phyloP scores from a whole-genome alignment of 2,329 filamentous ascomycete genomes.

The Aspergillus latus region DNA sequence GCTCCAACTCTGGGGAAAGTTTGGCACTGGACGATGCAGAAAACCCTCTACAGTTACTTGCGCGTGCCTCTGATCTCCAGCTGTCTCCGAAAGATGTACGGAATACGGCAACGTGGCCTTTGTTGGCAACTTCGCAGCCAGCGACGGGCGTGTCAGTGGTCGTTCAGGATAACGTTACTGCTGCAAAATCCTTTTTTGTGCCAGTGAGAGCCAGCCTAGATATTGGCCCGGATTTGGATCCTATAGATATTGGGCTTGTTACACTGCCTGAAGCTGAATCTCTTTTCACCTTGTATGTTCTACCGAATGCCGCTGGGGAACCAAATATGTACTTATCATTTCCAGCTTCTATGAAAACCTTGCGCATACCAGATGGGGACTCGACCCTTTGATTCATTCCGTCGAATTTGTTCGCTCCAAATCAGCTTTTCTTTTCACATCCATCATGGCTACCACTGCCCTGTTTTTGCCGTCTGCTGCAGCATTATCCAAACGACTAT shows the following conservation, averaged over 20 bases:
- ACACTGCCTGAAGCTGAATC: constrained; percentile 64
- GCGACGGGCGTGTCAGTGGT: constrained; percentile 33
- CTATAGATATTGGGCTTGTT: constrained; percentile 68
- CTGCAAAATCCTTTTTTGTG: constrained; percentile 65
- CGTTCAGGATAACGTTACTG: constrained; percentile 10
- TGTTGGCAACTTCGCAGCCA: constrained; percentile 38
- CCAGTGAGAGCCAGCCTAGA: constrained; percentile 64
- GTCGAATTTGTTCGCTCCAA: constrained; percentile 64
- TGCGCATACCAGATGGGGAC: constrained; percentile 71
- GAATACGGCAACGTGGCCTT: constrained; percentile 25
- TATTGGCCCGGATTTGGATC: constrained; percentile 64
- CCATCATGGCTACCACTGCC: constrained; percentile 66
- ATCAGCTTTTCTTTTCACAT: constrained; percentile 71
- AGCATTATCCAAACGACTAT: constrained; percentile 65
- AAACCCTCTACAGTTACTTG: constrained; percentile 71
- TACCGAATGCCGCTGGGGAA: too few species aligned
- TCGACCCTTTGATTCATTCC: constrained; percentile 67
- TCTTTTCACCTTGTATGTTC: constrained; percentile 63
- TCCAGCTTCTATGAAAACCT: constrained; percentile 67
- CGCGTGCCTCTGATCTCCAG: constrained; percentile 68
- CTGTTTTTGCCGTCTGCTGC: constrained; percentile 65
- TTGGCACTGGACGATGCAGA: constrained; percentile 70
- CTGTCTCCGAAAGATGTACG: constrained; percentile 46
- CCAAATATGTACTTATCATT: constrained; percentile 2
- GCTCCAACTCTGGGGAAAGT: constrained; percentile 47